phyloP scores from a whole-genome alignment of 345 rosid species.

The Salix arbutifolia region DNA sequence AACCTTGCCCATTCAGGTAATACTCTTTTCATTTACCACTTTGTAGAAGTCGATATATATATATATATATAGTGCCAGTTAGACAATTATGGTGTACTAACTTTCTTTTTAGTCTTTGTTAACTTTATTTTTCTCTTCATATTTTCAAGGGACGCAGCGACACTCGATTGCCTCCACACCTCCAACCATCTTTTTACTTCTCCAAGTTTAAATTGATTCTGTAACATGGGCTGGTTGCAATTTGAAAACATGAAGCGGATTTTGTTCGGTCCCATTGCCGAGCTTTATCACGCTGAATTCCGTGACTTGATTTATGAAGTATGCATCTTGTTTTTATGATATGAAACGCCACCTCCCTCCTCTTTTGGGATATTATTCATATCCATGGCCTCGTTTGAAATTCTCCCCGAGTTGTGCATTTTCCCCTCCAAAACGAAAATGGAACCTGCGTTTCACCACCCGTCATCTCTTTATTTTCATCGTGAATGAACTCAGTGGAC shows the following conservation, averaged over 20 bases:
- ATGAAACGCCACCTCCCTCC: no score
- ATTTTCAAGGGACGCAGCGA: not conserved
- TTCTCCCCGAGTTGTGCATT: not conserved
- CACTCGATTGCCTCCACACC: not conserved
- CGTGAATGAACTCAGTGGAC: not conserved
- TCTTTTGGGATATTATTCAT: not conserved
- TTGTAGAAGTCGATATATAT: not conserved
- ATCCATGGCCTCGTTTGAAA: not conserved
- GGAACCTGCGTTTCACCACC: not conserved
- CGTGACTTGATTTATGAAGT: conserved; percentile 13
- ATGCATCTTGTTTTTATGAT: not conserved
- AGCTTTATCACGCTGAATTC: conserved; percentile 6
- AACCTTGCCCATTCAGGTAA: conserved; percentile 14
- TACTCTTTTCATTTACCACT: conserved; percentile 10
- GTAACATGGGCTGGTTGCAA: not conserved
- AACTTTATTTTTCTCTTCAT: not conserved
- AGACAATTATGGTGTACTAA: not conserved
- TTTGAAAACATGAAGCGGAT: conserved; percentile 19
- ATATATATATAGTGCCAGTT: conserved; percentile 3
- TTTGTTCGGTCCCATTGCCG: conserved; percentile 10
- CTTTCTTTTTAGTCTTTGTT: not conserved
- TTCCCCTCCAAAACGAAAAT: not conserved
- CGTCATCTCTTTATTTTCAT: not conserved
- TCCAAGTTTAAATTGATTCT: not conserved
- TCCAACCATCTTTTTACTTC: not conserved